A percentile compares a stretch with the other conserved stretches of the same genome.
phyloP scores from a whole-genome alignment of 306 rosid species.

The Rosa persica region DNA sequence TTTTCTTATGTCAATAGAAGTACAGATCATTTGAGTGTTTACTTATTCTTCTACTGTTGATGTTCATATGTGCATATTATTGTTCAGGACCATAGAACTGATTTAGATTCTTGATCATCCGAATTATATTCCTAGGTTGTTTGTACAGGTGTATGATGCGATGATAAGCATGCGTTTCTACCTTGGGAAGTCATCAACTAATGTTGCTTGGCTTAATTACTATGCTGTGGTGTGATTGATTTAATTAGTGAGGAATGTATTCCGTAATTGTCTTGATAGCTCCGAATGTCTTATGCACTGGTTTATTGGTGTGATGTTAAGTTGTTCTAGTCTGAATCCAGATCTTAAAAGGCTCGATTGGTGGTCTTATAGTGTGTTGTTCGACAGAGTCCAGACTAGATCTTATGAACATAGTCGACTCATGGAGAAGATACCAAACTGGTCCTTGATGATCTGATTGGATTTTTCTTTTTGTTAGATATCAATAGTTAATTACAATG shows the following conservation, averaged over 20 bases:
- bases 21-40: not conserved
- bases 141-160: not conserved
- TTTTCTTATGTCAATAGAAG: not conserved
- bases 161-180: not conserved
- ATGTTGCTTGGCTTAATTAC: not conserved
- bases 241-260: not conserved
- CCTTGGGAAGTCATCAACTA: not conserved
- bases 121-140: not conserved
- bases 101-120: not conserved
- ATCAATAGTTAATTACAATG: not conserved
- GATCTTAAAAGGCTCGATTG: not conserved
- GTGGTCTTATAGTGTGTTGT: not conserved
- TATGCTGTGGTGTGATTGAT: not conserved
- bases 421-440: not conserved
- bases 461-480: not conserved
- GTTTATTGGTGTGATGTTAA: not conserved
- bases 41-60: not conserved
- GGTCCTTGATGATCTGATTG: not conserved
- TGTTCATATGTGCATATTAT: not conserved
- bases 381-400: not conserved
- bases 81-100: not conserved
- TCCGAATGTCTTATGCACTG: not conserved
- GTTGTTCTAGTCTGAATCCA: not conserved
- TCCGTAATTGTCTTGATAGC: not conserved
- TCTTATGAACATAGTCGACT: not conserved